Evolutionary conservation across 2,329 filamentous ascomycete genomes (phyloP).

Genomic region (Colletotrichum somersetense): DNA sequence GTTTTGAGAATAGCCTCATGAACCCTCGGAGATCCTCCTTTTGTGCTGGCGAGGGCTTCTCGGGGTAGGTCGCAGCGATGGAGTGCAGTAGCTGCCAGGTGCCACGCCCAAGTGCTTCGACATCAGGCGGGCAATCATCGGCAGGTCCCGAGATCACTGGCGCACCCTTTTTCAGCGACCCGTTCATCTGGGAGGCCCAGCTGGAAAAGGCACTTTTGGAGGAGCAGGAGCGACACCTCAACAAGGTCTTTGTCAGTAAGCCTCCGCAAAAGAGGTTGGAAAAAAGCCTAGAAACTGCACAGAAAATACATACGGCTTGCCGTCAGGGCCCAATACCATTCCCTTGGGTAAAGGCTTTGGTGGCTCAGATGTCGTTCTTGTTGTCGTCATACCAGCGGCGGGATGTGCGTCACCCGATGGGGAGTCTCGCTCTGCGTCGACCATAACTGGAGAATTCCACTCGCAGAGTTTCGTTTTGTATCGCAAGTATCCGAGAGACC

Average conservation of each 20-base stretch:
- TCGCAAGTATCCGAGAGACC: slow-evolving; percentile 55
- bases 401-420: neutral
- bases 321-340: slow-evolving; percentile 81
- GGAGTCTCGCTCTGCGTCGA: slow-evolving; percentile 21
- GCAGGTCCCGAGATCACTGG: slow-evolving; percentile 52
- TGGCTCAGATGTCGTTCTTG: slow-evolving; percentile 46
- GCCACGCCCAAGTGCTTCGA: slow-evolving; percentile 85
- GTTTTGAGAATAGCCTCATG: slow-evolving; percentile 81
- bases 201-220: slow-evolving; percentile 66
- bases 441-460: slow-evolving; percentile 8
- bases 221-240: slow-evolving; percentile 79
- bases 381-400: neutral
- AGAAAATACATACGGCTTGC: slow-evolving; percentile 77
- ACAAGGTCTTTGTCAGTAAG: slow-evolving; percentile 9
- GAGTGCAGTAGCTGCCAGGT: slow-evolving; percentile 96
- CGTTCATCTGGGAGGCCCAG: slow-evolving; percentile 68
- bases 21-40: slow-evolving; percentile 84
- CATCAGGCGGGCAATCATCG: slow-evolving; percentile 89
- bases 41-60: slow-evolving; percentile 73
- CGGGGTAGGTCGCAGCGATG: slow-evolving; percentile 89
- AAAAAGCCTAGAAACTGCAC: no score
- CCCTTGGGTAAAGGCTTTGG: slow-evolving; percentile 75
- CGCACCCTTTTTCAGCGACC: slow-evolving; percentile 52
- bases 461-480: slow-evolving; percentile 66
- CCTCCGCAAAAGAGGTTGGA: neutral